Percentiles rank a stretch among this genome's conserved stretches.
Conservation (phyloP, 2,329 filamentous ascomycete genomes). For the Metarhizium album region DNA sequence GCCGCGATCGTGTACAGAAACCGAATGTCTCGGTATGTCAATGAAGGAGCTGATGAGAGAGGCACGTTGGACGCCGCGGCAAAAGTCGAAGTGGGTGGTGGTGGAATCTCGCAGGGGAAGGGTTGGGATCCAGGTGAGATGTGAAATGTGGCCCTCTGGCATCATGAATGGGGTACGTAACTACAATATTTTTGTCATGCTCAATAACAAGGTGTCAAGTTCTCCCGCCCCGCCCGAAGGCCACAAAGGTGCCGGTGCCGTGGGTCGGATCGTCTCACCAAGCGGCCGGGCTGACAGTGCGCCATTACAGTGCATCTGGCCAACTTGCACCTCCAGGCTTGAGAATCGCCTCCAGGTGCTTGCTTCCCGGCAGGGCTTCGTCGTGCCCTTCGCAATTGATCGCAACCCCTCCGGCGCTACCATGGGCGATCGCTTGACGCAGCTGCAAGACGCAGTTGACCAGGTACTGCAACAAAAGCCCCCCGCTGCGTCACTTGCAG, state of each 20-base stretch:
- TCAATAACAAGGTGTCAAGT: constrained; percentile 28
- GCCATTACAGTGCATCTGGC: background rate
- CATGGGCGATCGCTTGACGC: constrained; percentile 70
- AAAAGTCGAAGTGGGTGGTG: too few relatives aligned
- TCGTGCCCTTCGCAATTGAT: background rate
- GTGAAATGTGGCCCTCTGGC: constrained; percentile 5
- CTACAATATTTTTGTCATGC: constrained; percentile 1
- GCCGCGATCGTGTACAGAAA: constrained; percentile 8
- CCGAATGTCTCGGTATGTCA: background rate
- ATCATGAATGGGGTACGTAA: too few relatives aligned
- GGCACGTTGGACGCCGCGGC: background rate
- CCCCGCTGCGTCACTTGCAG: background rate
- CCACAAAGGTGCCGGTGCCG: background rate
- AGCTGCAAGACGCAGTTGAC: constrained; percentile 76
- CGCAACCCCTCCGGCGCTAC: constrained; percentile 8
- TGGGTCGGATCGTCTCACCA: constrained; percentile 17
- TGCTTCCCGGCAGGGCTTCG: background rate
- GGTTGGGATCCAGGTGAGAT: constrained; percentile 3
- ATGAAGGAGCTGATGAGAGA: background rate
- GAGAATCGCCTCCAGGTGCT: background rate
- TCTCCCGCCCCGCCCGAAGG: constrained; percentile 6
- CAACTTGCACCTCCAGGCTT: background rate
- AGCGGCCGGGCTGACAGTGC: constrained; percentile 1
- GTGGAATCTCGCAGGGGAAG: background rate
- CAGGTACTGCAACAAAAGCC: constrained; percentile 39